Evolutionary conservation across 352 stramenopile species (phyloP).

Genomic region (Blastocystis sp.): DNA sequence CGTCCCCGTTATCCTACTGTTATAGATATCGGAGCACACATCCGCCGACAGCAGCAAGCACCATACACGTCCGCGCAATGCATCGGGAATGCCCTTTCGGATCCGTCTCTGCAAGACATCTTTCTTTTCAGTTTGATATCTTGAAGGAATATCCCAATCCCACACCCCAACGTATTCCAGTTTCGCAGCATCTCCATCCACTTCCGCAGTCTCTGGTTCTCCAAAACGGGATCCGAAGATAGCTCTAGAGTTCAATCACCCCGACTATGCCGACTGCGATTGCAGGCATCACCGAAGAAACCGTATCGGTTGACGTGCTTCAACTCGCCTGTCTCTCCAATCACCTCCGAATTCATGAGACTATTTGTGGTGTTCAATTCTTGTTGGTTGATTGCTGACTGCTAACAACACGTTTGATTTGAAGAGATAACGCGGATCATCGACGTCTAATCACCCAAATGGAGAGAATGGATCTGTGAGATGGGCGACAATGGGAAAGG

Average conservation of each 20-base stretch:
- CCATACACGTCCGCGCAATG: constrained; percentile 48
- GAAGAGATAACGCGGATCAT: background rate
- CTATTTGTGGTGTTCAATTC: too few relatives aligned
- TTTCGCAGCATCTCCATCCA: constrained; percentile 46
- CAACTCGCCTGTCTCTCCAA: background rate
- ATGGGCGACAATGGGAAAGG: background rate
- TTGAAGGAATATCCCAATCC: background rate
- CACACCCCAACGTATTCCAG: background rate
- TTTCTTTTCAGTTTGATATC: constrained; percentile 6
- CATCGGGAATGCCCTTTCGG: constrained; percentile 53
- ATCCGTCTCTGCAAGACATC: constrained; percentile 21
- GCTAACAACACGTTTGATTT: background rate
- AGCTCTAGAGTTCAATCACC: background rate
- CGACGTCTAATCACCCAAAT: background rate
- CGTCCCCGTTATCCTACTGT: background rate
- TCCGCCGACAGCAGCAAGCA: background rate
- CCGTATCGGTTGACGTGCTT: constrained; percentile 43
- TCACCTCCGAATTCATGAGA: constrained; percentile 21
- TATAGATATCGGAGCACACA: constrained; percentile 29
- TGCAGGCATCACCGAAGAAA: constrained; percentile 4
- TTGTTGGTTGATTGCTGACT: too few relatives aligned
- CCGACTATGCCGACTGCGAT: background rate
- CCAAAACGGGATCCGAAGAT: background rate
- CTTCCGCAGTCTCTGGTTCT: constrained; percentile 35
- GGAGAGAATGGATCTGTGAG: background rate